Base-by-base conservation (phyloP, 2,329 filamentous ascomycete species). In the Sclerotinia trifoliorum region DNA sequence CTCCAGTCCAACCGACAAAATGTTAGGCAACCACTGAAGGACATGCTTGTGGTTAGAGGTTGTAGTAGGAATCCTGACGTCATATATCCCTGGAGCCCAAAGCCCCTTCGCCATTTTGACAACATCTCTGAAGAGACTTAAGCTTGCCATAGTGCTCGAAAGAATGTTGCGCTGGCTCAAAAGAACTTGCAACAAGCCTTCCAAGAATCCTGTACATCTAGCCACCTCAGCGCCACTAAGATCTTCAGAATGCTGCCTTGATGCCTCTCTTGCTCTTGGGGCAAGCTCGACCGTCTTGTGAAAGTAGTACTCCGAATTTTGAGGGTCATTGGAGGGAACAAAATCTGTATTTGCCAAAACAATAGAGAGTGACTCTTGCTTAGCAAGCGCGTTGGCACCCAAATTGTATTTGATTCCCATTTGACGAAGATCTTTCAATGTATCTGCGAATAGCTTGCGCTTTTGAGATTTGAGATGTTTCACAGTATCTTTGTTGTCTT, bases 401-500 rank as follows among this genome's bases (percentile, higher is more conserved):
- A 96, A 83, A 76, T 97, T 97, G 65, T 89, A 88, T 74, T 90
- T 90, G 74, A 99, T 86, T 5, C 95, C 95, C 94, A 99, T 98
- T 68, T 90, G 86, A 48, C 93, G 88, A 39, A 97, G 81, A 29
- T 89, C 87, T 75, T 92, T 94, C 71, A 99, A 81, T 0, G 91
- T 94, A 73, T 98, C 94, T 0, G 93, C 91, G 74, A 96, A 95
- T 19, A 98, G 85, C 74, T 93, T 94, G 55, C 93, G 88, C 80
- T 99, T 99, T 74, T 92, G 87, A 3, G 88, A 88, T 82, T 97
- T 98, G 73, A 98, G 86, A 78, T 97, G 92, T 78, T 96, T 94
- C 70, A 97, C 87, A 21, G 85, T 79, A 15, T 89, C 85, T 77
- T 94, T 94, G 78, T 95, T 97, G 55, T 97, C 94, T 35, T 97